A percentile compares a stretch with the other conserved stretches of the same genome.
Conservation (phyloP, 805 yeast genomes). For the Saturnispora kantuleensis region DNA sequence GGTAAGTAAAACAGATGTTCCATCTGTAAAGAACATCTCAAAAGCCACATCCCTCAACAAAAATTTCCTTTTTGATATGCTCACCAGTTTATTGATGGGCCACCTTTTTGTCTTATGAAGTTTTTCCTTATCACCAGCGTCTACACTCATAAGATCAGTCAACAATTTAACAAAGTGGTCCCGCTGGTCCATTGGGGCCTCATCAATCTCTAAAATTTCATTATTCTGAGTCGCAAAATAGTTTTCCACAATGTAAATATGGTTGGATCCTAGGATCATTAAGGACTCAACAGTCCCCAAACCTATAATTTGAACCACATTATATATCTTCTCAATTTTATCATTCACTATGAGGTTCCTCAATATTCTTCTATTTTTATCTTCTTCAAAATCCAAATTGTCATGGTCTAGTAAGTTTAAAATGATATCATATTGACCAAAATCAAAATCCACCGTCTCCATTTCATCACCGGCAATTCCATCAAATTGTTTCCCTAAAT, state of each 20-base stretch:
- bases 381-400: conserved; percentile 32
- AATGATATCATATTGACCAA: neutral
- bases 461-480: conserved; percentile 7
- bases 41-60: conserved; percentile 71
- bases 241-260: conserved; percentile 59
- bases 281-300: conserved; percentile 70
- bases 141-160: conserved; percentile 20
- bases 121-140: conserved; percentile 12
- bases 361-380: conserved; percentile 64
- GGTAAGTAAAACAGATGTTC: conserved; percentile 60
- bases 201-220: conserved; percentile 54
- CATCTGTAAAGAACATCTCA: conserved; percentile 67
- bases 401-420: neutral
- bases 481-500: neutral
- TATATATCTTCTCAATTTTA: conserved; percentile 60
- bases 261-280: conserved; percentile 55
- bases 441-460: neutral
- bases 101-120: conserved; percentile 46
- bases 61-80: conserved; percentile 67
- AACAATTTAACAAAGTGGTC: conserved; percentile 65
- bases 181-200: conserved; percentile 50
- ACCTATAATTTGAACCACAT: conserved; percentile 66
- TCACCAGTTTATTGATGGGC: conserved; percentile 49
- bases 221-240: conserved; percentile 47
- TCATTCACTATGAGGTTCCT: conserved; percentile 64